Evolutionary conservation across 2,329 filamentous ascomycete genomes (phyloP), one percentile per base, ranked within the genome.

Genomic region (Colletotrichum chrysophilum): DNA sequence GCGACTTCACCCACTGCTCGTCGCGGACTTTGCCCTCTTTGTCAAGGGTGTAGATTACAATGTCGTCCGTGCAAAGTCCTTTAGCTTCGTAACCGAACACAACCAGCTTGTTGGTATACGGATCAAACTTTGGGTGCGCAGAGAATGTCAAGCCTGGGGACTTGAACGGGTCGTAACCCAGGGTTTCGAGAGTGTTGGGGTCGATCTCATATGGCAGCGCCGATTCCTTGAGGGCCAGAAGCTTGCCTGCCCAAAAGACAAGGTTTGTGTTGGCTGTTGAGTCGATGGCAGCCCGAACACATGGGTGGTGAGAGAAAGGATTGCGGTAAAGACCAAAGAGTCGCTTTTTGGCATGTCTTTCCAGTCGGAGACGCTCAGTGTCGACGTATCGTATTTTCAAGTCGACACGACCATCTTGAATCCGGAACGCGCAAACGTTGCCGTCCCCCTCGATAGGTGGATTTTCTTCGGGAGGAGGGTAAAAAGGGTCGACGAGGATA

Each of bases 241-340:
- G 79, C 16, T 87, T 83, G 2, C 86, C 86, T 24, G 85, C 82
- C 83, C 86, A 90, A 77, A 85, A 87, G 4, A 90, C 79, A 4
- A 90, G 81, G 71, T 90, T 90, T 0, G 89, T 90, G 75, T 91
- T 91, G 9, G 88, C 84, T 0, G 85, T 85, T 18, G 77, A 82
- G 52, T 82, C 78, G 21, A 84, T 81, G 5, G 81, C 82, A 58
- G 83, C 83, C 14, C 77, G 74, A 12, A 80, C 80, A 58, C 79
- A 81, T 6, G 81, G 80, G 52, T 82, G 78, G 75, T 86, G 83
- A 12, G 85, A 85, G 76, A 79, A 85, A 38, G 80, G 82, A 75
- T 86, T 86, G n/a, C 85, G 82, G 72, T 86, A 86, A 65, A 83
- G 83, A 0, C 85, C 84, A 75, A 79, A 71, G 4, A 86, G 62